Conservation (phyloP, 345 rosid genomes). For the Hibiscus tridactylites region DNA sequence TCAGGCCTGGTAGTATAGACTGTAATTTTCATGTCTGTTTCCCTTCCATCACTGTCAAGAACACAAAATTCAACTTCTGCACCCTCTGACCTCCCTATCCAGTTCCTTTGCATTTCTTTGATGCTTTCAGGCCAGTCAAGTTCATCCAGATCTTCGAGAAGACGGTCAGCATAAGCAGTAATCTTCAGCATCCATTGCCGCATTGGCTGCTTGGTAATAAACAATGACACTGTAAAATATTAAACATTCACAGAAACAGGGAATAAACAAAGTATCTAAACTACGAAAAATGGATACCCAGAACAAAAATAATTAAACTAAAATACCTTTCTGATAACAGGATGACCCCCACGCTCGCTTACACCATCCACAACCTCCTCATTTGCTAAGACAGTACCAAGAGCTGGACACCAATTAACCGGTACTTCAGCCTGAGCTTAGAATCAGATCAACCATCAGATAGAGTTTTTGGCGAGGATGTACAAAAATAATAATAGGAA, state of each 20-base stretch:
- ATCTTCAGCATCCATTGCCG: constrained; percentile 98
- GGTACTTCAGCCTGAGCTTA: constrained; percentile 85
- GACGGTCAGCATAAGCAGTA: constrained; percentile 88
- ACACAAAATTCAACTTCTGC: constrained; percentile 60
- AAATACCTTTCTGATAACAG: constrained; percentile 88
- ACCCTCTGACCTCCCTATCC: constrained; percentile 95
- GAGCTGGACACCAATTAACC: constrained; percentile 98
- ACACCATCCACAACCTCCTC: constrained; percentile 97
- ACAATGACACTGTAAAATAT: constrained; percentile 91
- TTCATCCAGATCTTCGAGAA: constrained; percentile 81
- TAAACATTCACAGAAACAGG: constrained; percentile 21
- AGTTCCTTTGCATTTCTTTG: constrained; percentile 92
- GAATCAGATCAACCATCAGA: constrained; percentile 17
- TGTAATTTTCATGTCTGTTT: constrained; percentile 45
- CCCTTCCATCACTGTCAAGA: constrained; percentile 46
- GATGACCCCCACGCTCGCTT: constrained; percentile 94
- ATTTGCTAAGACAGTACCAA: constrained; percentile 96
- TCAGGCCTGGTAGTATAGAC: constrained; percentile 90
- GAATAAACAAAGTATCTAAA: constrained; percentile 19
- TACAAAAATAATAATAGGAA: not conserved
- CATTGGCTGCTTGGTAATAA: constrained; percentile 99
- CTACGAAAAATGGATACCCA: not conserved
- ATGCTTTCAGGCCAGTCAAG: constrained; percentile 93
- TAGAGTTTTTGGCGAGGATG: constrained; percentile 14
- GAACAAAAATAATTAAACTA: not conserved